Evolutionary conservation across 2,329 filamentous ascomycete species (phyloP).

Genomic region (Drechslerella stenobrocha): DNA sequence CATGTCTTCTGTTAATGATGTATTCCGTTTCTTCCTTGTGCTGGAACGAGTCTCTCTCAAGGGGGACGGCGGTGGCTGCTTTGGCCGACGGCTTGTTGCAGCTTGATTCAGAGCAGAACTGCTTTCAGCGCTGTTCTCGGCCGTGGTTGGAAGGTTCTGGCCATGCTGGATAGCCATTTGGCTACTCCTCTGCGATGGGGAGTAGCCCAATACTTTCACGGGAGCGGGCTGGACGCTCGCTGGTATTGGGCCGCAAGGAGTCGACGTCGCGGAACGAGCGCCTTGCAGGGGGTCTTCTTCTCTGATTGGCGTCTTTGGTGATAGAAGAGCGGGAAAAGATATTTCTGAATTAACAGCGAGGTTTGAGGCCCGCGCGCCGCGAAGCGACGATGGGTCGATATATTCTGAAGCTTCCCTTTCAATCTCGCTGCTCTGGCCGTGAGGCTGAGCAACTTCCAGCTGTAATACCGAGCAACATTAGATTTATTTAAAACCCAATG

Average conservation of each 20-base stretch:
- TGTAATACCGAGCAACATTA: not conserved
- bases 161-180: constrained; percentile 2
- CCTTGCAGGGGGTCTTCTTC: constrained; percentile 32
- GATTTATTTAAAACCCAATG: constrained; percentile 1
- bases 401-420: constrained; percentile 19
- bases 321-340: constrained; percentile 20
- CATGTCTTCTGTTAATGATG: constrained; percentile 9
- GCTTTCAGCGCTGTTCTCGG: not conserved
- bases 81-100: not conserved
- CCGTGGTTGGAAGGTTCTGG: not conserved
- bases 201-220: constrained; percentile 48
- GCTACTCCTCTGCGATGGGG: constrained; percentile 17
- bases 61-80: constrained; percentile 10
- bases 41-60: constrained; percentile 15
- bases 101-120: constrained; percentile 12
- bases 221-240: constrained; percentile 39
- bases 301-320: constrained; percentile 26
- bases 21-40: constrained; percentile 9
- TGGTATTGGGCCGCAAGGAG: constrained; percentile 44
- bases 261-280: constrained; percentile 32
- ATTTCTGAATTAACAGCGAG: constrained; percentile 18
- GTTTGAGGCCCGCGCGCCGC: constrained; percentile 14
- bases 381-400: constrained; percentile 29
- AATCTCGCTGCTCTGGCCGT: constrained; percentile 8
- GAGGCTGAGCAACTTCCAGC: constrained; percentile 26